Evolutionary conservation across 2,329 filamentous ascomycete species (phyloP).

Genomic region (Hawksworthiomyces lignivorus): DNA sequence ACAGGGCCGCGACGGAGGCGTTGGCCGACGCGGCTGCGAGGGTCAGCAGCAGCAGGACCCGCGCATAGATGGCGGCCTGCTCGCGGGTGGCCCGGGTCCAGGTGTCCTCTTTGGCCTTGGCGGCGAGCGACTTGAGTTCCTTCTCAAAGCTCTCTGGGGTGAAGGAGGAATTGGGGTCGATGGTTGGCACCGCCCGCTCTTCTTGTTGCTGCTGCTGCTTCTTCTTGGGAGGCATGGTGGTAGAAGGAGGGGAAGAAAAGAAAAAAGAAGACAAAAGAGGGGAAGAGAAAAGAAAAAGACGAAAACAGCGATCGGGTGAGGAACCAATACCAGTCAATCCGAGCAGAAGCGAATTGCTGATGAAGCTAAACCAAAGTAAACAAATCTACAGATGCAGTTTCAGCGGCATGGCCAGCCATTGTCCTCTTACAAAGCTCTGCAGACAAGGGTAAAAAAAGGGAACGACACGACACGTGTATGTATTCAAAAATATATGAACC

Average conservation of each 20-base stretch:
- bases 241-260: background rate
- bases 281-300: no score
- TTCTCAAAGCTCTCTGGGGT: conserved; percentile 46
- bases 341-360: no score
- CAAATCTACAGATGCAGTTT: no score
- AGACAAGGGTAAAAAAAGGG: background rate
- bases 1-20: conserved; percentile 67
- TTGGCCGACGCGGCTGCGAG: conserved; percentile 59
- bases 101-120: conserved; percentile 31
- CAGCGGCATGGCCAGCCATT: conserved; percentile 11
- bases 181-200: conserved; percentile 6
- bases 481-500: no score
- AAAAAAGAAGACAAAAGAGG: no score
- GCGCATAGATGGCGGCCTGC: conserved; percentile 34
- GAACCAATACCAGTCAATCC: no score
- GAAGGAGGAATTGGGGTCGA: conserved; percentile 29
- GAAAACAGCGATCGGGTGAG: no score
- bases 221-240: conserved; percentile 12
- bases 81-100: conserved; percentile 25
- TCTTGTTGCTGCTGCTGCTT: no score
- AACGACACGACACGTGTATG: background rate
- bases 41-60: conserved; percentile 37
- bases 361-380: no score
- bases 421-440: background rate
- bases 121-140: conserved; percentile 44